Conservation (phyloP, 192 early-diverging fungal genomes). For the Coemansia sp. region DNA sequence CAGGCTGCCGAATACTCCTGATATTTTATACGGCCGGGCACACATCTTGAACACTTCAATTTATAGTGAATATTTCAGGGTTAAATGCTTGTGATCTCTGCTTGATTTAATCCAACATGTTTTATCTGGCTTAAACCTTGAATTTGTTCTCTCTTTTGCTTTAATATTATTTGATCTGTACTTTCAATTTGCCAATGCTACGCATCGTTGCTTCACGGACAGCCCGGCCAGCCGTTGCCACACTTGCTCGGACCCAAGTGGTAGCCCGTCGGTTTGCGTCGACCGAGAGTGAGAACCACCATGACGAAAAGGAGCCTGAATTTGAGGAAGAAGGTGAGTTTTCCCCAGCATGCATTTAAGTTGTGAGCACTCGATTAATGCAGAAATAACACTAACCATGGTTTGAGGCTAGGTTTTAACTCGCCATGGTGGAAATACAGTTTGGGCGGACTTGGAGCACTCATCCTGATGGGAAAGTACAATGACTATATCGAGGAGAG, state of each 20-base stretch:
- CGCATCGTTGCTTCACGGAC: constrained; percentile 26
- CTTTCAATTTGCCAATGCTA: constrained; percentile 26
- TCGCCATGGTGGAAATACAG: constrained; percentile 51
- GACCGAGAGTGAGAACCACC: constrained; percentile 13
- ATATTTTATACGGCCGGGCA: too few species aligned
- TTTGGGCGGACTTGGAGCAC: constrained; percentile 26
- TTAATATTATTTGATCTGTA: neutral
- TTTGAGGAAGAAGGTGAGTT: constrained; percentile 46
- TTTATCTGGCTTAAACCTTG: neutral
- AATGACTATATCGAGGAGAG: constrained; percentile 50
- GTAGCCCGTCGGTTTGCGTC: constrained; percentile 40
- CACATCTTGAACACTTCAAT: too few species aligned
- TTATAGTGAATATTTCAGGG: too few species aligned
- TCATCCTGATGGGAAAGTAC: constrained; percentile 41
- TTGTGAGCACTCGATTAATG: too few species aligned
- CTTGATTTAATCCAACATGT: too few species aligned
- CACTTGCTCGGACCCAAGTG: constrained; percentile 20
- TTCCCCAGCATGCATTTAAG: neutral
- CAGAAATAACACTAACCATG: neutral
- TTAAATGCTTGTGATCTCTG: too few species aligned
- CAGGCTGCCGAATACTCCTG: too few species aligned
- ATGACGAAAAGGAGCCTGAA: constrained; percentile 10
- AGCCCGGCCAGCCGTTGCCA: constrained; percentile 13
- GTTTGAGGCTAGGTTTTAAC: constrained; percentile 22
- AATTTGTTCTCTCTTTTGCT: neutral